Evolutionary conservation across 2,329 filamentous ascomycete species (phyloP).

Genomic region (Pseudogymnoascus sp.): DNA sequence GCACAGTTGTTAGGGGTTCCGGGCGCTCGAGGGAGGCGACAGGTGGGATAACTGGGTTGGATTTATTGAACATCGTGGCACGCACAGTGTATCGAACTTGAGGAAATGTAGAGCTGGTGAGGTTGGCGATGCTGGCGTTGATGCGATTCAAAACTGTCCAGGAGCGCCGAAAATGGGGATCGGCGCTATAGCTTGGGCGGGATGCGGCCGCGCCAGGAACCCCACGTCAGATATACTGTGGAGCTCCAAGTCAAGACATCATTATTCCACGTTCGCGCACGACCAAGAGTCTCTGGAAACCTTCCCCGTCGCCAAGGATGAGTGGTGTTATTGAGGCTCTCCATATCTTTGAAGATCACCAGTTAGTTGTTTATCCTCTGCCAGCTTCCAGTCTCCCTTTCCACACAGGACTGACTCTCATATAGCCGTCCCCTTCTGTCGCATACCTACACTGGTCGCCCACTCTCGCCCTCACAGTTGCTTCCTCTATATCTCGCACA

Average conservation of each 20-base stretch:
- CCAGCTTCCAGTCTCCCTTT: not conserved
- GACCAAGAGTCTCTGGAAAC: not conserved
- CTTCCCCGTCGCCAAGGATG: slow-evolving; percentile 45
- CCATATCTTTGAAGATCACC: slow-evolving; percentile 94
- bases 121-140: not conserved
- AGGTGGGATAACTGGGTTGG: slow-evolving; percentile 10
- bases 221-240: slow-evolving; percentile 7
- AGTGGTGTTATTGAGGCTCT: slow-evolving; percentile 87
- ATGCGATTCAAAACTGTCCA: not conserved
- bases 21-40: slow-evolving; percentile 19
- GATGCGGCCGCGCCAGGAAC: slow-evolving; percentile 9
- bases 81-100: not conserved
- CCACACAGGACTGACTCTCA: slow-evolving; percentile 13
- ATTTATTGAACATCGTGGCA: slow-evolving; percentile 9
- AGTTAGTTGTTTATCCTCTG: slow-evolving; percentile 47
- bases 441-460: slow-evolving; percentile 79
- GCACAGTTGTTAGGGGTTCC: slow-evolving; percentile 22
- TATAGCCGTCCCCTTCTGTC: slow-evolving; percentile 74
- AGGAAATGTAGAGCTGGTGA: not conserved
- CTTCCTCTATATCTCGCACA: slow-evolving; percentile 84
- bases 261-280: slow-evolving; percentile 5
- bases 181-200: slow-evolving; percentile 1
- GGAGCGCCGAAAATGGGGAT: not conserved
- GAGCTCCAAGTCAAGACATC: slow-evolving; percentile 9
- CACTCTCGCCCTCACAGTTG: slow-evolving; percentile 67